Conservation (phyloP, 176 grass and related monocot species). For the Hsuehochloa calcarea region DNA sequence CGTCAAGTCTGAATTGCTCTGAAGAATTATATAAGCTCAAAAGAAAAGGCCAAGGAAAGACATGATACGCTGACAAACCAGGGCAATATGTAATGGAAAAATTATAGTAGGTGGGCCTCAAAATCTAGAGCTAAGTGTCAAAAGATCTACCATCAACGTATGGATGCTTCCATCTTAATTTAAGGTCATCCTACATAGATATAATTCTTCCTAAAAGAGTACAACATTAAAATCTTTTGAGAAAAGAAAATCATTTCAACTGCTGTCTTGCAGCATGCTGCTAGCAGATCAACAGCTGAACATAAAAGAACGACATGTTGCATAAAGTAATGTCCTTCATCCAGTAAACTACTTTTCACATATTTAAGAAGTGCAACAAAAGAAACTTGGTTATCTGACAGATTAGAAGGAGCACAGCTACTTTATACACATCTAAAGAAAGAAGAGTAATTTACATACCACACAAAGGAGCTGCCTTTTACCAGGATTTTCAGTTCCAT, state of each 20-base stretch:
- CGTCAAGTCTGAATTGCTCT: not conserved
- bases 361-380: constrained; percentile 12
- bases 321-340: not conserved
- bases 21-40: constrained; percentile 10
- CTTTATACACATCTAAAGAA: not conserved
- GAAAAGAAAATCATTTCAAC: not conserved
- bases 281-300: constrained; percentile 15
- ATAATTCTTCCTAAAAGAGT: constrained; percentile 3
- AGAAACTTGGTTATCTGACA: constrained; percentile 4
- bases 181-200: not conserved
- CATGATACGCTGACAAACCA: not conserved
- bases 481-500: constrained; percentile 84
- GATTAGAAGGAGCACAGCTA: constrained; percentile 7
- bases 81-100: not conserved
- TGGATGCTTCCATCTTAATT: constrained; percentile 14
- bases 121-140: not conserved
- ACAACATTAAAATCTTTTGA: not conserved
- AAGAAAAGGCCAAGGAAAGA: not conserved
- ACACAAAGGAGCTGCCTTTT: constrained; percentile 99
- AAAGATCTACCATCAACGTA: not conserved
- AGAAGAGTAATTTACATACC: constrained; percentile 49
- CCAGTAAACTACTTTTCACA: not conserved
- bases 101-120: not conserved
- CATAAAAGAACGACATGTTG: not conserved
- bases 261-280: constrained; percentile 5